Evolutionary conservation across 495 filamentous ascomycete species (phyloP).

Genomic region (Lasiosphaeria miniovina): DNA sequence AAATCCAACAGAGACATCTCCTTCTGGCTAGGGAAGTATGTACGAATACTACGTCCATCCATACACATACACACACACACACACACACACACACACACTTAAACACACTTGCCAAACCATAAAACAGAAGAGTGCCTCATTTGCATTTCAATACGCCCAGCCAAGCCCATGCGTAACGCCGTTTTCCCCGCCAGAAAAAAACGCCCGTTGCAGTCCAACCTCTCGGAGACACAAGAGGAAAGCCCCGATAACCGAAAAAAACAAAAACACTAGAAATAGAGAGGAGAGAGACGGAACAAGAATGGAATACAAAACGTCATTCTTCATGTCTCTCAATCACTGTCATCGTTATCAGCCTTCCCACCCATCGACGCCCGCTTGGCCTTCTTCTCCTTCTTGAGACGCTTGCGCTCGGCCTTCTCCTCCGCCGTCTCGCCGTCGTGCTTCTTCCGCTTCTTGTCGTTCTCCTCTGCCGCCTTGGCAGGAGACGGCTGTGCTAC

Average conservation of each 20-base stretch:
- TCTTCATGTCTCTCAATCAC: conserved; percentile 16
- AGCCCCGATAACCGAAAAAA: too few relatives aligned
- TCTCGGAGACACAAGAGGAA: too few relatives aligned
- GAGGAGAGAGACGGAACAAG: not conserved
- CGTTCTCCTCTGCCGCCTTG: conserved; percentile 28
- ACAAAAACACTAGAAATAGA: too few relatives aligned
- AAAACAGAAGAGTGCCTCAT: too few relatives aligned
- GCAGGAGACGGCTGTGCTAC: too few relatives aligned
- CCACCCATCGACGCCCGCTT: conserved; percentile 52
- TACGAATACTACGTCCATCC: too few relatives aligned
- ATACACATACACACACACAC: too few relatives aligned
- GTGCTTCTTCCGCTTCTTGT: conserved; percentile 80
- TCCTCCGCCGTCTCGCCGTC: conserved; percentile 77
- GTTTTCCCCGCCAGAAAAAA: not conserved
- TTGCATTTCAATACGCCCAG: not conserved
- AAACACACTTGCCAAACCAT: too few relatives aligned
- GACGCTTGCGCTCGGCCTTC: conserved; percentile 68
- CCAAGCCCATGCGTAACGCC: not conserved
- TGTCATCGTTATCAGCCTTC: conserved; percentile 55
- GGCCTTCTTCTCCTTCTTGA: conserved; percentile 71
- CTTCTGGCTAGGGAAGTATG: too few relatives aligned
- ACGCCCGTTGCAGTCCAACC: not conserved
- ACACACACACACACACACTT: too few relatives aligned
- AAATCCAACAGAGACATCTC: too few relatives aligned
- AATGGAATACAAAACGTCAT: conserved; percentile 2